Conservation (phyloP, 768 basidiomycete species). For the Leucocoprinus sp. region DNA sequence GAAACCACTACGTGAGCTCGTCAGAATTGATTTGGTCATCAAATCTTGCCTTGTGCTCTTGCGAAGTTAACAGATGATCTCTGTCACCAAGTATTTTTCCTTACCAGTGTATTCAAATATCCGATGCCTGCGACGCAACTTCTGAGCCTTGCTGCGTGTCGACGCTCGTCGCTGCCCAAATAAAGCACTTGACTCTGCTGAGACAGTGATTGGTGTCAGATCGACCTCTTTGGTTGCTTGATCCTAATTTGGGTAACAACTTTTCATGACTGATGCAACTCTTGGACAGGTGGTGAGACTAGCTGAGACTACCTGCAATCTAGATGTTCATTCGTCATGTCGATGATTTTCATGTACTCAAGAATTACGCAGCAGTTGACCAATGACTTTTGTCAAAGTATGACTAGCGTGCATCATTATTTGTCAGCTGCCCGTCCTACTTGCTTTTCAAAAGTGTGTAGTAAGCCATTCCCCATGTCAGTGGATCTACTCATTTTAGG, state of each 20-base stretch:
- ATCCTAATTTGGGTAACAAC: too few species aligned
- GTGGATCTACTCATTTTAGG: slow-evolving; percentile 57
- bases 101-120: slow-evolving; percentile 26
- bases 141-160: not conserved
- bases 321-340: too few species aligned
- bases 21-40: slow-evolving; percentile 16
- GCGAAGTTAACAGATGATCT: slow-evolving; percentile 30
- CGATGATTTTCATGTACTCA: not conserved
- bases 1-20: slow-evolving; percentile 29
- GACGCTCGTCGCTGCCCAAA: slow-evolving; percentile 5
- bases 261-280: too few species aligned
- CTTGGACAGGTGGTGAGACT: too few species aligned
- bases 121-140: slow-evolving; percentile 25
- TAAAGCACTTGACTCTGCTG: slow-evolving; percentile 24
- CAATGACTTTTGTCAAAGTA: not conserved
- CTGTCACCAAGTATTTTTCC: slow-evolving; percentile 29
- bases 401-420: not conserved
- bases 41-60: slow-evolving; percentile 32
- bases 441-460: not conserved
- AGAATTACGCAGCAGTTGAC: too few species aligned
- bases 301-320: too few species aligned
- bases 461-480: slow-evolving; percentile 8
- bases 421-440: not conserved
- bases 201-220: too few species aligned
- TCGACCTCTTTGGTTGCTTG: too few species aligned